Base-by-base conservation (phyloP, 345 rosid genomes). In the Sonneratia caseolaris region DNA sequence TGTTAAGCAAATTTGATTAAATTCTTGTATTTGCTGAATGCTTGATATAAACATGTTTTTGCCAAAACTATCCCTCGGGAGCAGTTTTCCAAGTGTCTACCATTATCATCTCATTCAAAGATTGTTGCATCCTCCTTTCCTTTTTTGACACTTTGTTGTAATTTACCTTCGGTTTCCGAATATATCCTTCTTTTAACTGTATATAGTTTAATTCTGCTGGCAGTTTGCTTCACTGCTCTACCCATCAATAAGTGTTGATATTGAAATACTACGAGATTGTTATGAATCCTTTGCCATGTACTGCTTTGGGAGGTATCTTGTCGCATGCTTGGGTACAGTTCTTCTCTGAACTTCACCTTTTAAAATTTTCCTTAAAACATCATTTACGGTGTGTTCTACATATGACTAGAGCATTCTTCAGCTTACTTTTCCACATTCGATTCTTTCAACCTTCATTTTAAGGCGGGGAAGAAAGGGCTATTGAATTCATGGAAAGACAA, bases 281-380 rank as follows among this genome's bases (percentile, higher is more conserved):
- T 96, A 96, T 71, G 99, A 96, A 77, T 91, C 99, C 70, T 96
- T 96, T 79, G 99, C 99, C 73, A 92, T 96, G 98, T 96, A 96
- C 86, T 96, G 99, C 87, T 96, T 96, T 76, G 99, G 98, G 81
- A 88, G 99, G 85, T 92, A 96, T 82, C 96, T 96, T 68, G 84
- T 92, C 73, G 99, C 97, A 24, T 96, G 99, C 93, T 71, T 96
- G 76, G 99, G 99, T 95, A 89, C 68, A 85, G 76, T 71, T 37
- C 73, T 75, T 72, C 68, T 70, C 0, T 70, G 24, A 76, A 56
- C 49, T 78, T 61, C 37, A 12, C 48, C 56, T 0, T 21, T 16
- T 70, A 35, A 37, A 40, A 3, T n/a, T 48, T 57, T 70, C 27
- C 37, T 10, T 62, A 27, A 10, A n/a, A 3, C 9, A 10, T 3